Evolutionary conservation across 441 rosid species (phyloP).

Genomic region (Biscutella laevigata): DNA sequence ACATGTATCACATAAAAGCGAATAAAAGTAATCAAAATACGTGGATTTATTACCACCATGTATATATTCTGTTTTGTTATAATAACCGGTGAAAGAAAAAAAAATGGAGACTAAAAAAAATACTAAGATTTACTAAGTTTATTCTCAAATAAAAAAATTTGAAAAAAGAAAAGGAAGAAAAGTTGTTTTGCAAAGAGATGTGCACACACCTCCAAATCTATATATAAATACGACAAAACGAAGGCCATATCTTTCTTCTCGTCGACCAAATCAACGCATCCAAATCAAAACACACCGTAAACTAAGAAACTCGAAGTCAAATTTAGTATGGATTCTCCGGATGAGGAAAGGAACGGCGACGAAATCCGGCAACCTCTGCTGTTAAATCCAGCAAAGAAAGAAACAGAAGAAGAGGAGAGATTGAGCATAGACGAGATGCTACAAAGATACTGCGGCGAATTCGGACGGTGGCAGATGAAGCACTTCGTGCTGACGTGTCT

Average conservation of each 20-base stretch:
- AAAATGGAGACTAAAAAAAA: no score
- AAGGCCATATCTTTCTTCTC: background rate
- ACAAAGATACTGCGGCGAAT: slow-evolving; percentile 68
- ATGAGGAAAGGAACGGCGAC: background rate
- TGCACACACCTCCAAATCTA: background rate
- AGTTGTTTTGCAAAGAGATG: background rate
- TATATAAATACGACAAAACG: slow-evolving; percentile 6
- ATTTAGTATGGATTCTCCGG: background rate
- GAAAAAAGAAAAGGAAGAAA: background rate
- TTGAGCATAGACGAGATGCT: slow-evolving; percentile 72
- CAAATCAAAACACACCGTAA: background rate
- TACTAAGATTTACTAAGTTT: no score
- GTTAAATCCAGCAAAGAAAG: slow-evolving; percentile 15
- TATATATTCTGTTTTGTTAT: no score
- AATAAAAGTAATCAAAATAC: no score
- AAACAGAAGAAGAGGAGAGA: slow-evolving; percentile 28
- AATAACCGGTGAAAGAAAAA: no score
- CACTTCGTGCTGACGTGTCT: slow-evolving; percentile 73
- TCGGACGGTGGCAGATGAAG: slow-evolving; percentile 74
- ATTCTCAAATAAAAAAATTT: no score
- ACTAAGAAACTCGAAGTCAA: background rate
- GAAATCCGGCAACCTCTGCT: slow-evolving; percentile 10
- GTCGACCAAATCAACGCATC: slow-evolving; percentile 17
- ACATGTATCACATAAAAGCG: no score
- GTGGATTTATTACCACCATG: no score